Percentiles rank a stretch among this genome's conserved stretches.
Evolutionary conservation across 345 rosid genomes (phyloP).

Genomic region (Rhodomyrtus tomentosa): DNA sequence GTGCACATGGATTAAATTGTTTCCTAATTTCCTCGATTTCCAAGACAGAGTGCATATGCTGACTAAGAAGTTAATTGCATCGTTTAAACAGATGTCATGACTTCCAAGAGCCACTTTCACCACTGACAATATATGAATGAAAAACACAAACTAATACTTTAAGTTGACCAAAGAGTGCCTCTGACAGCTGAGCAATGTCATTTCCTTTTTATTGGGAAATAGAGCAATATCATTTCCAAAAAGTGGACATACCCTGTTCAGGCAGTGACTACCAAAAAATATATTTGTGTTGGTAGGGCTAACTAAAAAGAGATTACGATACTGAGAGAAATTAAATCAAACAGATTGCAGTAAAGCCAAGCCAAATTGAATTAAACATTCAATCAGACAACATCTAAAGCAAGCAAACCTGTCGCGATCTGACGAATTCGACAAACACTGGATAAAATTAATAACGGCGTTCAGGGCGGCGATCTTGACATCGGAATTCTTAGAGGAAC

Average conservation of each 20-base stretch:
- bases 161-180: neutral
- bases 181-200: neutral
- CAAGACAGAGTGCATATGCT: neutral
- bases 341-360: neutral
- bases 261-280: neutral
- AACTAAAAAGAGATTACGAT: too few species aligned
- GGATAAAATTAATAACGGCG: conserved; percentile 89
- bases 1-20: neutral
- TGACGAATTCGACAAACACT: conserved; percentile 53
- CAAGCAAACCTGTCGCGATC: conserved; percentile 63
- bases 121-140: neutral
- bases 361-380: neutral
- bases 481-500: conserved; percentile 44
- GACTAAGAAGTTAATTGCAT: neutral
- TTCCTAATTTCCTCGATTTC: neutral
- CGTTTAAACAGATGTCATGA: neutral
- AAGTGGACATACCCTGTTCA: conserved; percentile 13
- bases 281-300: too few species aligned
- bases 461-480: conserved; percentile 92
- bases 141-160: neutral
- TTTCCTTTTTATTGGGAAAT: neutral
- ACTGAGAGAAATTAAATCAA: too few species aligned
- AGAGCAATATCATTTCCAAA: neutral
- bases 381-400: neutral
- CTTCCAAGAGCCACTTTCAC: neutral